phyloP scores from a whole-genome alignment of 306 rosid species.

The Ormosia semicastrata region DNA sequence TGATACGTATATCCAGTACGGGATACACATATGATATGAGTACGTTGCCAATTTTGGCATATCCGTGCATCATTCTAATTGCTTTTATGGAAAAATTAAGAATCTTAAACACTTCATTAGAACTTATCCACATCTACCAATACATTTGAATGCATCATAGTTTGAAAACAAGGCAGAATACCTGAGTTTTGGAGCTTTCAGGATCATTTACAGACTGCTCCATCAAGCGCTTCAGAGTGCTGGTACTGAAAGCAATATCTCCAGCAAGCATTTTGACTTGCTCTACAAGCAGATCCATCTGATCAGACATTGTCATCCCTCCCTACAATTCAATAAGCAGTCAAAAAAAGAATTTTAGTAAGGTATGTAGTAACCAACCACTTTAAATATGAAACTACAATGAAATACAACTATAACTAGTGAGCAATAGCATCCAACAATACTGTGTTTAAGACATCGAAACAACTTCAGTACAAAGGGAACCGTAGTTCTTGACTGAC shows the following conservation, averaged over 20 bases:
- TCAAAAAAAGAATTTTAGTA: conserved; percentile 17
- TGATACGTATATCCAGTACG: neutral
- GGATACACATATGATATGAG: neutral
- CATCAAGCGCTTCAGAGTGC: conserved; percentile 91
- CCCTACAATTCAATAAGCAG: conserved; percentile 57
- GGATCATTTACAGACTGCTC: conserved; percentile 90
- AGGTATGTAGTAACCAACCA: neutral
- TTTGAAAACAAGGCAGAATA: conserved; percentile 27
- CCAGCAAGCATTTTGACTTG: conserved; percentile 99
- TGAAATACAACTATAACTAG: neutral
- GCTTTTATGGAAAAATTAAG: conserved; percentile 3
- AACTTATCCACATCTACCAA: conserved; percentile 14
- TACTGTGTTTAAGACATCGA: neutral
- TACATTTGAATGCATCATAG: neutral
- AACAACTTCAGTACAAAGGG: neutral
- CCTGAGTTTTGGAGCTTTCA: conserved; percentile 80
- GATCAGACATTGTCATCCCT: conserved; percentile 89
- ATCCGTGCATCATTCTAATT: neutral
- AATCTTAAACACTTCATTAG: neutral
- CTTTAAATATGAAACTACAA: neutral
- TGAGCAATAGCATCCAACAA: neutral
- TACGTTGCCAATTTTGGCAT: neutral
- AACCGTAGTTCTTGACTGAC: neutral
- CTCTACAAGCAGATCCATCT: conserved; percentile 92
- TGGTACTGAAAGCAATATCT: conserved; percentile 92